A percentile compares a stretch with the other conserved stretches of the same genome.
Conservation (phyloP, 371 early-diverging fungal genomes). For the Syncephalastrum sp. region DNA sequence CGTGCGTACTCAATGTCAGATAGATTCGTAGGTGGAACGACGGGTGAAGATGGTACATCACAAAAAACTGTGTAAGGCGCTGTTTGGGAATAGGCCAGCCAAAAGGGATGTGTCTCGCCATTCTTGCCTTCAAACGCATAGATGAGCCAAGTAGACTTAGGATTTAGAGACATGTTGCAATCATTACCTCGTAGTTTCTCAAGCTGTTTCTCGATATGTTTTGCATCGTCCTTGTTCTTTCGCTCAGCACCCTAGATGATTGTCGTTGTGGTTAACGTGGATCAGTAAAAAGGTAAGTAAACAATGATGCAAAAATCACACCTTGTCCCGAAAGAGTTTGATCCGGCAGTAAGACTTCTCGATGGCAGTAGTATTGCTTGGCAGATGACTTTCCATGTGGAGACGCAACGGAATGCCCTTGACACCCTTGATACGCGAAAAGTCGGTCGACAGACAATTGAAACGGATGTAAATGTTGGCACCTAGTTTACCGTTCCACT, state of each 20-base stretch:
- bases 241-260: constrained; percentile 54
- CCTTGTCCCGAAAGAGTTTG: constrained; percentile 73
- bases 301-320: constrained; percentile 10
- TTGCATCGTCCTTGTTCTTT: constrained; percentile 62
- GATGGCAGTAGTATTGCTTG: background rate
- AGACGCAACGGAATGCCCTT: constrained; percentile 74
- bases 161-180: too few species aligned
- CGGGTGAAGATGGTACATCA: constrained; percentile 20
- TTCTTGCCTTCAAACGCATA: constrained; percentile 10
- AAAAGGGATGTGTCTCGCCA: constrained; percentile 41
- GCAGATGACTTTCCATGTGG: constrained; percentile 51
- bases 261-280: background rate
- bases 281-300: background rate
- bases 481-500: constrained; percentile 66
- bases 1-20: background rate
- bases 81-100: constrained; percentile 34
- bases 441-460: constrained; percentile 76
- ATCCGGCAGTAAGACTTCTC: constrained; percentile 50
- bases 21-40: background rate
- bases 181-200: constrained; percentile 52
- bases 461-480: constrained; percentile 65
- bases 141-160: too few species aligned
- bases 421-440: constrained; percentile 74
- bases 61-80: constrained; percentile 30
- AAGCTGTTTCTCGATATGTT: constrained; percentile 57